phyloP scores from a whole-genome alignment of 352 stramenopile species.

The Aphanomyces astaci region DNA sequence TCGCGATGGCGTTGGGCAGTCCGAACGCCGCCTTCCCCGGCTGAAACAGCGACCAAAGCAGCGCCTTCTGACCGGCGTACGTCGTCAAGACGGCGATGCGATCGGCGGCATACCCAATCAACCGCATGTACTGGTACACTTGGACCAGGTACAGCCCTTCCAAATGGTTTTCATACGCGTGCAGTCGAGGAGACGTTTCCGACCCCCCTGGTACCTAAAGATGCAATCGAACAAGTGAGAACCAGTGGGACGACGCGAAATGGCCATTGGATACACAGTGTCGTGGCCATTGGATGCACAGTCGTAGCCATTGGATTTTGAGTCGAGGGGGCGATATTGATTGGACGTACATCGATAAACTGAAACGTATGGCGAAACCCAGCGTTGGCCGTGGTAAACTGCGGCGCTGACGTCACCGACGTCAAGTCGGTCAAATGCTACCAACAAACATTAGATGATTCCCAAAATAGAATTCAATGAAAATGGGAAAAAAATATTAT shows the following conservation, averaged over 20 bases:
- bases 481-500: too few species aligned
- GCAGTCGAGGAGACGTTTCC: constrained; percentile 65
- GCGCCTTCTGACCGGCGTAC: constrained; percentile 92
- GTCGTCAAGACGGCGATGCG: constrained; percentile 93
- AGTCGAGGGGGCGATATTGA: too few species aligned
- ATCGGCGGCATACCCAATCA: constrained; percentile 86
- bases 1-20: constrained; percentile 61
- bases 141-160: constrained; percentile 93
- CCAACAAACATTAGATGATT: constrained; percentile 2
- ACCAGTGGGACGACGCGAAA: background rate
- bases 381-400: constrained; percentile 68
- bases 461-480: background rate
- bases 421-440: constrained; percentile 28
- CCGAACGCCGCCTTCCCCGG: constrained; percentile 27
- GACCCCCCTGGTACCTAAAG: constrained; percentile 31
- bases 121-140: constrained; percentile 88
- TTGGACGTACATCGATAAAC: constrained; percentile 70
- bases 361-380: constrained; percentile 87
- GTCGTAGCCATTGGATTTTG: too few species aligned
- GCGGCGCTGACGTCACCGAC: constrained; percentile 11
- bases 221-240: constrained; percentile 17
- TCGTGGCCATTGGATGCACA: too few species aligned
- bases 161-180: constrained; percentile 92
- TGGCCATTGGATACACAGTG: constrained; percentile 28
- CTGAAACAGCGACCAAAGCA: constrained; percentile 84